Conservation (phyloP, 768 basidiomycete genomes). For the Lyophyllum shimeji region DNA sequence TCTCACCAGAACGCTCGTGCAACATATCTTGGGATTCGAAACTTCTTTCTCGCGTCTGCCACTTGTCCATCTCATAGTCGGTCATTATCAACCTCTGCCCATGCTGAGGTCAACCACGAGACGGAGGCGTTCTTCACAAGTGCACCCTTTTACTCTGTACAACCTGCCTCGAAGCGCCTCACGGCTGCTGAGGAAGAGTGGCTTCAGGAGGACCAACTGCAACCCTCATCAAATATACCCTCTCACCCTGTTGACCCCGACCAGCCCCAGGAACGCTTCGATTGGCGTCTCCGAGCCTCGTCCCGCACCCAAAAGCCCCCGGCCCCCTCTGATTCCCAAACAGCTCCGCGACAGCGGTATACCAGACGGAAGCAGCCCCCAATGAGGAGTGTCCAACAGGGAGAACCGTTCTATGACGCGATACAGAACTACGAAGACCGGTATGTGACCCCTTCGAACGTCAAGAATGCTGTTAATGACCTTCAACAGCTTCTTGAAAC, state of each 20-base stretch:
- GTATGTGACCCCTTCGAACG: conserved; percentile 29
- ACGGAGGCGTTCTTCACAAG: conserved; percentile 13
- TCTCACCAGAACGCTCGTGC: conserved; percentile 6
- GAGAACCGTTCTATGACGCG: conserved; percentile 47
- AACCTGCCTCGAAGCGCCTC: conserved; percentile 1
- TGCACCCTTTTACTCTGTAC: conserved; percentile 2
- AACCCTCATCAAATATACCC: conserved; percentile 2
- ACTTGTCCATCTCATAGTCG: conserved; percentile 15
- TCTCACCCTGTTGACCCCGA: conserved; percentile 9
- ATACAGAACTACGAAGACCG: conserved; percentile 53
- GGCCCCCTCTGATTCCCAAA: conserved; percentile 1
- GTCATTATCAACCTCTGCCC: conserved; percentile 5
- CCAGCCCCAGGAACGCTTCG: conserved; percentile 40
- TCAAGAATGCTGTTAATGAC: neutral
- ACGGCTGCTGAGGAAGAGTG: conserved; percentile 36
- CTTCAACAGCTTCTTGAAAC: conserved; percentile 37
- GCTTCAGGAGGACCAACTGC: conserved; percentile 31
- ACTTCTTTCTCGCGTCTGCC: conserved; percentile 18
- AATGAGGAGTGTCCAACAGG: conserved; percentile 27
- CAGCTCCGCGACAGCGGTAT: conserved; percentile 16
- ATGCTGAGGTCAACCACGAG: conserved; percentile 5
- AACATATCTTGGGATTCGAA: conserved; percentile 16
- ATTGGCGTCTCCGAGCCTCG: conserved; percentile 59
- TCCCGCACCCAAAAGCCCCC: conserved; percentile 35
- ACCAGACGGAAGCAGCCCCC: conserved; percentile 40